phyloP scores from a whole-genome alignment of 2,329 filamentous ascomycete genomes.

The Penicillium sp. region DNA sequence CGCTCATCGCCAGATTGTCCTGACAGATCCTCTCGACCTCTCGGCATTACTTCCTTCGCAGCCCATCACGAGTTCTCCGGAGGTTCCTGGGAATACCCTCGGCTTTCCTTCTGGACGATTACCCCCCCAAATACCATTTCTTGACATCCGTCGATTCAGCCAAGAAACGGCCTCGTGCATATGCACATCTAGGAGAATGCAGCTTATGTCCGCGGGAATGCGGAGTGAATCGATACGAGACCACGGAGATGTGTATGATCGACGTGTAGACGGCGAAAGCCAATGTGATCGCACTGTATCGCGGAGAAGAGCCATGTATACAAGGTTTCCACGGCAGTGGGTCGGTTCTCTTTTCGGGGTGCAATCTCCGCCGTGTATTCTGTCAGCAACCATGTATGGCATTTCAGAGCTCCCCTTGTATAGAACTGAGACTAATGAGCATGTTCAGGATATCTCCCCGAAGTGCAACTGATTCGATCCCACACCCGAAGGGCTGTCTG shows the following conservation, averaged over 20 bases:
- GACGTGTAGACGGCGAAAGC: slow-evolving; percentile 74
- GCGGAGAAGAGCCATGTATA: slow-evolving; percentile 82
- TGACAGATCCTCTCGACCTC: not conserved
- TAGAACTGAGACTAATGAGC: not conserved
- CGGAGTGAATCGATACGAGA: slow-evolving; percentile 79
- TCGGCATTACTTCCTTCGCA: not conserved
- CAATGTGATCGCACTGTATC: slow-evolving; percentile 83
- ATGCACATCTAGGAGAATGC: slow-evolving; percentile 75
- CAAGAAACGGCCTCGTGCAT: slow-evolving; percentile 73
- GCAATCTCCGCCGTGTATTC: slow-evolving; percentile 72
- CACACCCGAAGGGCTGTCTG: slow-evolving; percentile 75
- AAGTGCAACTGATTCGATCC: slow-evolving; percentile 80
- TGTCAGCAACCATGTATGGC: slow-evolving; percentile 71
- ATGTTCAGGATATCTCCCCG: slow-evolving; percentile 70
- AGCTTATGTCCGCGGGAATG: slow-evolving; percentile 80
- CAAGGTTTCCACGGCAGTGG: slow-evolving; percentile 82
- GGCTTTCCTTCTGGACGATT: slow-evolving; percentile 73
- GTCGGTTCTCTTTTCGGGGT: slow-evolving; percentile 79
- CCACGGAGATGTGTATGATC: slow-evolving; percentile 77
- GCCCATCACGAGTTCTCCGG: slow-evolving; percentile 17
- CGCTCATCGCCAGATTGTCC: slow-evolving; percentile 6
- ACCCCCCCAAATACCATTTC: slow-evolving; percentile 72
- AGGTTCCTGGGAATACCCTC: slow-evolving; percentile 58
- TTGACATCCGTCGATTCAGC: slow-evolving; percentile 70
- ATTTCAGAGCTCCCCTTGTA: not conserved